phyloP scores from a whole-genome alignment of 768 basidiomycete species.

The Mycena metata region DNA sequence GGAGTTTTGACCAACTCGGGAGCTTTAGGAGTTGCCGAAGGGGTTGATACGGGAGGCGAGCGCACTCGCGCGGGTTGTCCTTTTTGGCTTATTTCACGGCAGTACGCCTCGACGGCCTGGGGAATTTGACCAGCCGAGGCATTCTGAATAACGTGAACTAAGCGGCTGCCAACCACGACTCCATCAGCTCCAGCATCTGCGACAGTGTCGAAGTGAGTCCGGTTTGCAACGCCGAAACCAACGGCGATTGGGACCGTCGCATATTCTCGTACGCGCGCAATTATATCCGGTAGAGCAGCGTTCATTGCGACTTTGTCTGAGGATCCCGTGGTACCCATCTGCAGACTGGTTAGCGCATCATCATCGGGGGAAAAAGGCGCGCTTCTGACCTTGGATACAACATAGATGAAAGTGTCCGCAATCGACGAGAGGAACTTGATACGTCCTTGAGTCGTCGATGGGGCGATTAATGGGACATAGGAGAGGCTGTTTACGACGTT shows the following conservation, averaged over 20 bases:
- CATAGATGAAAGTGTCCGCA: constrained; percentile 97
- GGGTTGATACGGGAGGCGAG: constrained; percentile 45
- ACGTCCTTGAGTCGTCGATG: constrained; percentile 88
- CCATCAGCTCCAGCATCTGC: constrained; percentile 93
- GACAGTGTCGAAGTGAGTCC: constrained; percentile 89
- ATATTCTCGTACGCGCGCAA: constrained; percentile 84
- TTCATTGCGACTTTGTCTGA: constrained; percentile 81
- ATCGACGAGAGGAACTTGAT: constrained; percentile 94
- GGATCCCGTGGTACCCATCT: constrained; percentile 99
- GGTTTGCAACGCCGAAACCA: constrained; percentile 95
- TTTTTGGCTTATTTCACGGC: constrained; percentile 73
- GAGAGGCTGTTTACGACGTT: constrained; percentile 71
- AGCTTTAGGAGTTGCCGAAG: constrained; percentile 48
- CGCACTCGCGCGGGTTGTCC: constrained; percentile 52
- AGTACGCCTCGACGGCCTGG: constrained; percentile 76
- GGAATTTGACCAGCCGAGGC: constrained; percentile 64
- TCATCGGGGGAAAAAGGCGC: constrained; percentile 31
- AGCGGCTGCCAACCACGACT: constrained; percentile 91
- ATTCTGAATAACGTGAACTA: constrained; percentile 85
- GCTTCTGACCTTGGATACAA: constrained; percentile 88
- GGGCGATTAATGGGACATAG: constrained; percentile 95
- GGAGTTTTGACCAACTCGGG: constrained; percentile 47
- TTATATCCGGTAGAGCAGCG: constrained; percentile 82
- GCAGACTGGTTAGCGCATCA: constrained; percentile 32
- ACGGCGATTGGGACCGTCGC: constrained; percentile 91